phyloP scores from a whole-genome alignment of 2,329 filamentous ascomycete genomes.

The Coccinonectria pachysandricola region DNA sequence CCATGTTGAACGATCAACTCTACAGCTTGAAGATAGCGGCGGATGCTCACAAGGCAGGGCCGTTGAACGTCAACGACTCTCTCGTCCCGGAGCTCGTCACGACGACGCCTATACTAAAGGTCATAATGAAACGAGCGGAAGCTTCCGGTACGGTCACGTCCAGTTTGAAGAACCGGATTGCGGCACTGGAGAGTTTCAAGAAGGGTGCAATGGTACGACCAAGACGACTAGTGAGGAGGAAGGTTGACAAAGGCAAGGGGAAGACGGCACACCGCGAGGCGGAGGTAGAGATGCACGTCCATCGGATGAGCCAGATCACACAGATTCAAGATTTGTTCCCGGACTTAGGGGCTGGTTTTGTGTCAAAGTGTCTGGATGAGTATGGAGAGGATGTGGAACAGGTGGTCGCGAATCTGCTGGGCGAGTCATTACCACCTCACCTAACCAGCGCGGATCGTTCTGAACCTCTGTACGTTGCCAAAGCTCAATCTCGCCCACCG shows the following conservation, averaged over 20 bases:
- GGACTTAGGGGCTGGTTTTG: slow-evolving; percentile 71
- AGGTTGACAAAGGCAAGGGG: slow-evolving; percentile 57
- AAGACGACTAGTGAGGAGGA: slow-evolving; percentile 40
- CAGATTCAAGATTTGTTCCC: slow-evolving; percentile 94
- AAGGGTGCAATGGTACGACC: slow-evolving; percentile 44
- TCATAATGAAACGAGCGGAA: slow-evolving; percentile 46
- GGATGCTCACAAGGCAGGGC: slow-evolving; percentile 49
- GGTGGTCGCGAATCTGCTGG: slow-evolving; percentile 71
- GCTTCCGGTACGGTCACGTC: slow-evolving; percentile 37
- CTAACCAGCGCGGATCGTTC: slow-evolving; percentile 53
- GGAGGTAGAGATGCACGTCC: slow-evolving; percentile 53
- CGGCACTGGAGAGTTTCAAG: slow-evolving; percentile 48
- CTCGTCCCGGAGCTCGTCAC: slow-evolving; percentile 77
- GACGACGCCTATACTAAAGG: slow-evolving; percentile 62
- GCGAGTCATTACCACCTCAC: slow-evolving; percentile 62
- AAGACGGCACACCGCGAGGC: slow-evolving; percentile 28
- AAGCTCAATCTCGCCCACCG: not conserved
- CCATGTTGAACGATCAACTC: slow-evolving; percentile 70
- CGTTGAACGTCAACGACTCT: slow-evolving; percentile 51
- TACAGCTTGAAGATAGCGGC: slow-evolving; percentile 68
- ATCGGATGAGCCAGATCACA: slow-evolving; percentile 73
- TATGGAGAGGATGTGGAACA: slow-evolving; percentile 69
- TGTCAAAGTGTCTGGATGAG: slow-evolving; percentile 68
- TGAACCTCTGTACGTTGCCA: slow-evolving; percentile 50
- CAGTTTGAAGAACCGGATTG: slow-evolving; percentile 50